A percentile compares a stretch with the other conserved stretches of the same genome.
These are phyloP conservation scores for Monocercomonoides exilis DNA, from an alignment of 78 protist genomes.

Conservation along the genomic window DNA sequence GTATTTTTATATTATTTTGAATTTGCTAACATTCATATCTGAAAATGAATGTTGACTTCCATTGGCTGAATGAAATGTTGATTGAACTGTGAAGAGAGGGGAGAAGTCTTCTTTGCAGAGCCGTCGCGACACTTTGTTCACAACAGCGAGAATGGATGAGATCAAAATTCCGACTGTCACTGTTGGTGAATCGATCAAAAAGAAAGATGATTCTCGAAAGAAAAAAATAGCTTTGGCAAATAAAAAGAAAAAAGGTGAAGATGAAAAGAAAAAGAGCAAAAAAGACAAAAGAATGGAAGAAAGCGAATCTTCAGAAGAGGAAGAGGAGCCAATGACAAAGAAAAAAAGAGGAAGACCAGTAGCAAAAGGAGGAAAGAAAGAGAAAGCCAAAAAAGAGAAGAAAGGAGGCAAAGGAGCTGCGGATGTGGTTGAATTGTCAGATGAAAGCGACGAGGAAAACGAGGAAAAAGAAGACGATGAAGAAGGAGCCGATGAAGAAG, in stretches of 20 bases:
- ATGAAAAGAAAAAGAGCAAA: too few species aligned
- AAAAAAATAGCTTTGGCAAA: background rate
- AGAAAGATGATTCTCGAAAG: background rate
- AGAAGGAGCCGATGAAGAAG: too few species aligned
- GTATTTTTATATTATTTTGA: too few species aligned
- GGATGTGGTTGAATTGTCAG: background rate
- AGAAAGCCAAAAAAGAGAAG: too few species aligned
- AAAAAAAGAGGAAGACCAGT: too few species aligned
- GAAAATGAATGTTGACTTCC: too few species aligned
- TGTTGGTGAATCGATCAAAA: background rate
- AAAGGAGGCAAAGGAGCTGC: constrained; percentile 14
- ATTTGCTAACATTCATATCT: too few species aligned
- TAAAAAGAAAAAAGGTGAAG: background rate
- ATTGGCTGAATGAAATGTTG: too few species aligned
- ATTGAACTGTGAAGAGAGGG: too few species aligned
- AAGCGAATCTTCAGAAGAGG: background rate
- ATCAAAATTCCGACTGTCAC: background rate
- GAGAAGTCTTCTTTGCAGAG: too few species aligned
- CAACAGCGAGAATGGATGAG: background rate
- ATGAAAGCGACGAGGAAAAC: too few species aligned
- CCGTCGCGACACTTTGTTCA: background rate
- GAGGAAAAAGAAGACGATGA: background rate
- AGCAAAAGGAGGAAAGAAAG: too few species aligned
- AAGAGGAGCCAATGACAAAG: constrained; percentile 1
- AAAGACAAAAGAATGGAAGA: constrained; percentile 16